Evolutionary conservation across 225 moss, liverwort and hornwort genomes (phyloP), one percentile per base, ranked within the genome.

Genomic region (Bryum argenteum): DNA sequence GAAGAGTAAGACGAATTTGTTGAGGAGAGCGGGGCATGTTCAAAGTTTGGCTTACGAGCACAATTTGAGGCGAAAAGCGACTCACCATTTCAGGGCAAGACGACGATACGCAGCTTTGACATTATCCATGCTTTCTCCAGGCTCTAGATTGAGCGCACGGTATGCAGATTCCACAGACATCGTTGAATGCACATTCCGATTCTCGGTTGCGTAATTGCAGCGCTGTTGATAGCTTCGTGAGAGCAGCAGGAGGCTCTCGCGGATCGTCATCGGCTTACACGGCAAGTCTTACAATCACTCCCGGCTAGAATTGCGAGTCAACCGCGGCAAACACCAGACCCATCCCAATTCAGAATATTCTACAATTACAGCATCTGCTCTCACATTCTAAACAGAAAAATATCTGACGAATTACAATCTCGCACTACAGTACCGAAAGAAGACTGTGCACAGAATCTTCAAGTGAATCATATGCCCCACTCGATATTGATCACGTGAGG

Each of bases 41-140:
- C 43, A 21, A 21, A 22, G 19, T 57, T 45, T 43, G 51, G 50
- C 4, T 40, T 61, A 18, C 9, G 20, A 52, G 42, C n/a, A 52
- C 19, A 9, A 44, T 15, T 44, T 5, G 1, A 14, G 8, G 2
- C 22, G 67, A 54, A 70, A 62, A 38, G 24, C 14, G 67, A 79
- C 87, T 63, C 48, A 90, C 96, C 89, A 93, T 75, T 82, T 86
- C 50, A 96, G 72, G 19, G 96, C 96, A 43, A 91, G 93, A 39
- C 84, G 87, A 44, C 96, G 93, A 67, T 96, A 96, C 58, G 96
- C 93, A 69, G 87, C 93, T 70, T 96, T 96, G 65, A 96, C 96
- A 63, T 82, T 80, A 15, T 90, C 96, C 77, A 93, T 62, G 69
- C 71, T 91, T 12, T 90, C 93, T 56, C 87, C 87, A 21, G 79